These are phyloP conservation scores for Dissophora ornata DNA, from an alignment of 192 early-diverging fungal genomes.

Conservation along the genomic window DNA sequence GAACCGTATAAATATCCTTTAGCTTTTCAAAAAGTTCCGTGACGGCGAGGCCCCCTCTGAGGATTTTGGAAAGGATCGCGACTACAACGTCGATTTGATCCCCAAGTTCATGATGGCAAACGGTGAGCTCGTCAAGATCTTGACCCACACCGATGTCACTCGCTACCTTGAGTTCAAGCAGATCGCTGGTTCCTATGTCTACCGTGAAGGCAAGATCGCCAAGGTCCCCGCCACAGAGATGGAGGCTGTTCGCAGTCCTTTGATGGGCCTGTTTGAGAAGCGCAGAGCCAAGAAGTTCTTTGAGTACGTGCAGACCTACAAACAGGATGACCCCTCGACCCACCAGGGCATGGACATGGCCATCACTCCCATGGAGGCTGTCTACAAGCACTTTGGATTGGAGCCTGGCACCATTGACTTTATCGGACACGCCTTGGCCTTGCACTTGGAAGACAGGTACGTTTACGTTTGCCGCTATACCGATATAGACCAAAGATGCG, in stretches of 20 bases:
- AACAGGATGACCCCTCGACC: conserved; percentile 82
- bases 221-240: conserved; percentile 94
- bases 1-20: conserved; percentile 2
- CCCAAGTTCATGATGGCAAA: conserved; percentile 99
- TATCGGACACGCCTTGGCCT: conserved; percentile 96
- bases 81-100: conserved; percentile 98
- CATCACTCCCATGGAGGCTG: conserved; percentile 77
- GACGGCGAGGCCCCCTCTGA: conserved; percentile 60
- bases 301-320: conserved; percentile 94
- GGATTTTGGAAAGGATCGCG: conserved; percentile 77
- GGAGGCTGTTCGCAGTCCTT: conserved; percentile 85
- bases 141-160: conserved; percentile 98
- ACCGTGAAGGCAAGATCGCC: conserved; percentile 88
- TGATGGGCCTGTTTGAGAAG: conserved; percentile 98
- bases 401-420: conserved; percentile 97
- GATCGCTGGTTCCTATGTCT: conserved; percentile 93
- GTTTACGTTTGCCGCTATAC: too few species aligned
- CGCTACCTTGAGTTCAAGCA: conserved; percentile 98
- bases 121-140: conserved; percentile 96
- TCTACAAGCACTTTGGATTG: conserved; percentile 93
- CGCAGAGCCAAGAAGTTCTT: conserved; percentile 93
- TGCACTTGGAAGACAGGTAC: conserved; percentile 90
- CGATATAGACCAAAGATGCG: too few species aligned
- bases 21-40: conserved; percentile 82
- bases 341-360: conserved; percentile 87